These are phyloP conservation scores for Sanghuangporus weigelae DNA, from an alignment of 1,284 basidiomycete species.

Conservation along the genomic window DNA sequence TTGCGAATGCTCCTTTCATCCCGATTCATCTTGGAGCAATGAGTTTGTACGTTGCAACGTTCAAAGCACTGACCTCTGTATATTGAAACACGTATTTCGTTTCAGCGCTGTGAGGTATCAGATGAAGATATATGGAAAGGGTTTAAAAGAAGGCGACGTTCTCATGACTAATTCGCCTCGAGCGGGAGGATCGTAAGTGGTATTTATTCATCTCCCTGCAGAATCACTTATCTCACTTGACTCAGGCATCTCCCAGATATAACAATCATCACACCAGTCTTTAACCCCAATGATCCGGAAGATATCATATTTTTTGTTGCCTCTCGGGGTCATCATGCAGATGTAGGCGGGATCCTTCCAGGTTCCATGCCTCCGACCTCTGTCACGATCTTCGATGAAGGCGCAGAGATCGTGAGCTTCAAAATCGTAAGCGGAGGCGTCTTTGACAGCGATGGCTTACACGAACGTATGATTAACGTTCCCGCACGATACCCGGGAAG, in stretches of 20 bases:
- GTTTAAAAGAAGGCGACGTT: constrained; percentile 81
- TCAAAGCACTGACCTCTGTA: not conserved
- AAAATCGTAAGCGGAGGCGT: constrained; percentile 85
- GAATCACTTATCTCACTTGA: constrained; percentile 5
- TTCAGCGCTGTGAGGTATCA: constrained; percentile 84
- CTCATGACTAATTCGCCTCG: constrained; percentile 88
- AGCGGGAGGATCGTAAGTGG: constrained; percentile 76
- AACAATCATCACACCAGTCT: constrained; percentile 88
- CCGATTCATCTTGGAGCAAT: constrained; percentile 78
- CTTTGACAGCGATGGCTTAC: constrained; percentile 73
- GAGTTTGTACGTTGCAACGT: constrained; percentile 71
- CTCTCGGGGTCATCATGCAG: constrained; percentile 85
- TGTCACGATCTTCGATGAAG: constrained; percentile 89
- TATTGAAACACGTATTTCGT: not conserved
- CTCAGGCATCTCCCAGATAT: constrained; percentile 78
- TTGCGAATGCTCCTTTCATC: constrained; percentile 88
- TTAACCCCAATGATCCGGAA: constrained; percentile 46
- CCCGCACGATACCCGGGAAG: constrained; percentile 83
- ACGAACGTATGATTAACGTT: constrained; percentile 80
- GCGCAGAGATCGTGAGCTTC: constrained; percentile 88
- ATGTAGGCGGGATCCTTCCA: constrained; percentile 72
- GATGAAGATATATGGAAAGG: constrained; percentile 66
- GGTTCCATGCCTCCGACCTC: constrained; percentile 94
- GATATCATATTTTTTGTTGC: constrained; percentile 92
- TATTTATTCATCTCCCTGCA: constrained; percentile 2